Percentiles rank a stretch among this genome's conserved stretches.
Conservation (phyloP, 768 basidiomycete species). For the Galerina sulciceps region DNA sequence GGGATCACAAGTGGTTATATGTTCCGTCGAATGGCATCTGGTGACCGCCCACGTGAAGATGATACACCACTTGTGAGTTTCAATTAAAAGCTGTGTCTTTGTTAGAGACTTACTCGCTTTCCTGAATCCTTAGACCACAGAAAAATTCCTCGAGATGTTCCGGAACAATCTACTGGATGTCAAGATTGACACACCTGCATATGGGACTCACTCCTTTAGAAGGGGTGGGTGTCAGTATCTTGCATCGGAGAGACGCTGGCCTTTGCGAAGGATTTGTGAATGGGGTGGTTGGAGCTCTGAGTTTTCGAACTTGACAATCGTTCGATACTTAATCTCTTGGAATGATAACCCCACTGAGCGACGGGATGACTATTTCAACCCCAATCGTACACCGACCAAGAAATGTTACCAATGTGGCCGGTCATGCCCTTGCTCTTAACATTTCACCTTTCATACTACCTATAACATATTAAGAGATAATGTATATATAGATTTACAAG, state of each 20-base stretch:
- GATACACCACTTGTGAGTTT: not conserved
- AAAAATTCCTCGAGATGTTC: not conserved
- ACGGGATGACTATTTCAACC: slow-evolving; percentile 39
- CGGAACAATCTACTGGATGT: not conserved
- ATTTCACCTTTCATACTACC: no score
- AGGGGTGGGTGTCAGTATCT: not conserved
- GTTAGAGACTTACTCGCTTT: no score
- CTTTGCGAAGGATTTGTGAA: slow-evolving; percentile 38
- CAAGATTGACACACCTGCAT: not conserved
- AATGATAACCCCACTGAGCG: slow-evolving; percentile 34
- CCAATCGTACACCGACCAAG: not conserved
- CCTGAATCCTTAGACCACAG: not conserved
- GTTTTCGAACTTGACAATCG: slow-evolving; percentile 39
- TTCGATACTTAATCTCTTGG: slow-evolving; percentile 44
- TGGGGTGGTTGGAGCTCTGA: slow-evolving; percentile 51
- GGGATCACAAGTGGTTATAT: not conserved
- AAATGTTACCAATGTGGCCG: not conserved
- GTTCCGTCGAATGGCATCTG: not conserved
- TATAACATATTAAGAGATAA: no score
- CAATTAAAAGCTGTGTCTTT: not conserved
- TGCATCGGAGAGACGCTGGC: slow-evolving; percentile 29
- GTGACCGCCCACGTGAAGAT: not conserved
- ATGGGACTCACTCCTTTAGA: not conserved
- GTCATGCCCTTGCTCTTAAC: no score
- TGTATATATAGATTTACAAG: no score